Percentiles rank a stretch among this genome's conserved stretches.
Evolutionary conservation across 352 stramenopile genomes (phyloP).

Genomic region (Pythium pyrilobum): DNA sequence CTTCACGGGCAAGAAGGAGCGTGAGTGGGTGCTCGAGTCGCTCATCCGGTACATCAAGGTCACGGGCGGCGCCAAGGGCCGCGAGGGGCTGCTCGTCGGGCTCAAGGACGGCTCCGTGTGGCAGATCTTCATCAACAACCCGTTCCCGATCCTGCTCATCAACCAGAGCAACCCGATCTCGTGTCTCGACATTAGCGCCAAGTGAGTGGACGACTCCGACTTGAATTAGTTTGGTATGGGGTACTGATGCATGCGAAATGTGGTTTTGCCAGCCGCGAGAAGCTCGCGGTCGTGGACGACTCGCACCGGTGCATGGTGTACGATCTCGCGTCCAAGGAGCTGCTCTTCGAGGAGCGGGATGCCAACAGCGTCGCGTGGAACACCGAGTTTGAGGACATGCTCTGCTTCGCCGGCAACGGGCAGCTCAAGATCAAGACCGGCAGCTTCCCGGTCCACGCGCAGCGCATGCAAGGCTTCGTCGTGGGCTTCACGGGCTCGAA

Average conservation of each 20-base stretch:
- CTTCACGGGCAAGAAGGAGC: conserved; percentile 83
- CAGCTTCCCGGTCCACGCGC: conserved; percentile 82
- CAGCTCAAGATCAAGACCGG: conserved; percentile 91
- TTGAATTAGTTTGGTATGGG: background rate
- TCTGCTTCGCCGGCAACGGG: conserved; percentile 89
- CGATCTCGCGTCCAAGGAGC: conserved; percentile 87
- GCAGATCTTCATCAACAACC: conserved; percentile 94
- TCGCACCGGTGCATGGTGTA: conserved; percentile 89
- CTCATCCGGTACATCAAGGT: conserved; percentile 92
- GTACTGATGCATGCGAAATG: background rate
- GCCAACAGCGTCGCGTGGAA: conserved; percentile 93
- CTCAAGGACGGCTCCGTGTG: conserved; percentile 90
- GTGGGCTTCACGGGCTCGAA: conserved; percentile 91
- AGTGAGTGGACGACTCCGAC: conserved; percentile 34
- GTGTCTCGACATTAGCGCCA: conserved; percentile 87
- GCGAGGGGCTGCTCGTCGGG: conserved; percentile 89
- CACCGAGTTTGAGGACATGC: conserved; percentile 91
- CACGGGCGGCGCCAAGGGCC: conserved; percentile 82
- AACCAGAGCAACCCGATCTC: conserved; percentile 80
- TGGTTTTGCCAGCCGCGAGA: conserved; percentile 48
- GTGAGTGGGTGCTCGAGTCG: conserved; percentile 84
- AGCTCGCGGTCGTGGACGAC: conserved; percentile 90
- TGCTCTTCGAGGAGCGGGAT: conserved; percentile 83
- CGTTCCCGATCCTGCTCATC: conserved; percentile 92
- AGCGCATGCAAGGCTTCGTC: conserved; percentile 91